A percentile compares a stretch with the other conserved stretches of the same genome.
These are phyloP conservation scores for Boletus sp. DNA, from an alignment of 768 basidiomycete species.

Conservation along the genomic window DNA sequence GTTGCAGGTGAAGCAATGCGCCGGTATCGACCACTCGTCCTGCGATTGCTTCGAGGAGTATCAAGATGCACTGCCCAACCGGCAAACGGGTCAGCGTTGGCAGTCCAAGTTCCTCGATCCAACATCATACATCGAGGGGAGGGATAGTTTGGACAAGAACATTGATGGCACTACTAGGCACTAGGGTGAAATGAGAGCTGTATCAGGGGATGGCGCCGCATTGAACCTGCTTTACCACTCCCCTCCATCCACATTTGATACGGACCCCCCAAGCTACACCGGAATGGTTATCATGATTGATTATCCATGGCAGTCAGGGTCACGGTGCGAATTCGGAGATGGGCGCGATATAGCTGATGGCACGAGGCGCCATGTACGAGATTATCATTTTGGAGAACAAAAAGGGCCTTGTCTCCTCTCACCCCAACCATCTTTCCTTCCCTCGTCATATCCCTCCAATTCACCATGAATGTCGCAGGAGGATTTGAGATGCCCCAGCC, in stretches of 20 bases:
- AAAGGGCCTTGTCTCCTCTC: slow-evolving; percentile 9
- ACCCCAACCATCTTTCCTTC: slow-evolving; percentile 9
- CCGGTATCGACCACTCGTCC: not conserved
- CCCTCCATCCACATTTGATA: not conserved
- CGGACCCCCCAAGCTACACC: not conserved
- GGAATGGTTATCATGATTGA: slow-evolving; percentile 1
- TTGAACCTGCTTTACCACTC: not conserved
- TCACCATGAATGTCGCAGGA: slow-evolving; percentile 20
- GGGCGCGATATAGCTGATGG: slow-evolving; percentile 29
- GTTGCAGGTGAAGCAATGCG: not conserved
- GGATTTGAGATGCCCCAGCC: slow-evolving; percentile 30
- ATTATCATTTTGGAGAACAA: slow-evolving; percentile 20
- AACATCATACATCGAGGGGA: not conserved
- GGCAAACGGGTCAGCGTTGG: not conserved
- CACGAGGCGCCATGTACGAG: slow-evolving; percentile 27
- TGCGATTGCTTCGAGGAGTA: not conserved
- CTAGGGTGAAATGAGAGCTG: too few species aligned
- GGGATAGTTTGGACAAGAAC: too few species aligned
- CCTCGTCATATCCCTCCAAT: slow-evolving; percentile 7
- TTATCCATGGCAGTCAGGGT: not conserved
- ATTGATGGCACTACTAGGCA: too few species aligned
- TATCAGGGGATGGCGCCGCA: too few species aligned
- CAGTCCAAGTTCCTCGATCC: not conserved
- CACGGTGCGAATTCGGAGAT: slow-evolving; percentile 26
- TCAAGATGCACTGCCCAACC: not conserved